phyloP scores from a whole-genome alignment of 805 yeast species.

The Metschnikowia peoriensis region DNA sequence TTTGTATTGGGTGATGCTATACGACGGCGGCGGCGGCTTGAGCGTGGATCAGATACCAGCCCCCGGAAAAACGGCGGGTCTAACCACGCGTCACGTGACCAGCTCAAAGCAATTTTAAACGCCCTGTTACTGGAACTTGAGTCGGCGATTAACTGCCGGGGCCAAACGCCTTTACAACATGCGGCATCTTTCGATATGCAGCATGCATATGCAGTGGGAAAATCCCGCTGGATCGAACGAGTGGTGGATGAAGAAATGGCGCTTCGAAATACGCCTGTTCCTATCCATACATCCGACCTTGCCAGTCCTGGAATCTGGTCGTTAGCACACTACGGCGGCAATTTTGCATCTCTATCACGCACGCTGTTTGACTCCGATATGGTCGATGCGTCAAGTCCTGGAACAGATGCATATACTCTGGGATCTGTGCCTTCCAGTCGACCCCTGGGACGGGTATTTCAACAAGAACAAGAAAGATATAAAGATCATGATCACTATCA shows the following conservation, averaged over 20 bases:
- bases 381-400: neutral
- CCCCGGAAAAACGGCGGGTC: slow-evolving; percentile 54
- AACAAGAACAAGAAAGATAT: neutral
- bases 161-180: slow-evolving; percentile 46
- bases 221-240: slow-evolving; percentile 10
- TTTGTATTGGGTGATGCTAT: slow-evolving; percentile 3
- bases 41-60: slow-evolving; percentile 17
- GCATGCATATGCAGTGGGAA: slow-evolving; percentile 20
- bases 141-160: slow-evolving; percentile 47
- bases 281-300: neutral
- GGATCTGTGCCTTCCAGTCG: neutral
- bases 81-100: slow-evolving; percentile 29
- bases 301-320: slow-evolving; percentile 1
- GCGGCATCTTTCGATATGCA: slow-evolving; percentile 31
- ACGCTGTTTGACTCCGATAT: slow-evolving; percentile 6
- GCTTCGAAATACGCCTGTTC: neutral
- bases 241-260: slow-evolving; percentile 10
- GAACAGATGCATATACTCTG: neutral
- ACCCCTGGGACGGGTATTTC: no score
- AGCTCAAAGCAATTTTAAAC: slow-evolving; percentile 17
- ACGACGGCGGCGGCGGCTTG: slow-evolving; percentile 22
- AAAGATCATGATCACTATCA: neutral
- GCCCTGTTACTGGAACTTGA: slow-evolving; percentile 24
- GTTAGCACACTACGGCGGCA: neutral
- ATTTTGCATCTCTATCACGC: slow-evolving; percentile 3